These are phyloP conservation scores for Zizania latifolia DNA, from an alignment of 176 grass and related monocot species.

Conservation along the genomic window DNA sequence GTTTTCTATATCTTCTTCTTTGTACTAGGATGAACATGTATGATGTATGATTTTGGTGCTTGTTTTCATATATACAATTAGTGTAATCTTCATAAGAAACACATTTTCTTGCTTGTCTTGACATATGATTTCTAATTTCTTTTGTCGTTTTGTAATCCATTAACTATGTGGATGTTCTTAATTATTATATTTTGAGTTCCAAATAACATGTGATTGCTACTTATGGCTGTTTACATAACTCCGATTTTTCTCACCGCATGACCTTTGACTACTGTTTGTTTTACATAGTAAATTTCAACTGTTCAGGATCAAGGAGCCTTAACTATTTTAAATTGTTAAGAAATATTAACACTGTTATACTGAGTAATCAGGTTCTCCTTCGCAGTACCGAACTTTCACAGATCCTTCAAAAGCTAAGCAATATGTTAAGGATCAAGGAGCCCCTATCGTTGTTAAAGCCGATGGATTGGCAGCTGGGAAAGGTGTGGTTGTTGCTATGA, in stretches of 20 bases:
- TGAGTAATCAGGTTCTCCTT: neutral
- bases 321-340: neutral
- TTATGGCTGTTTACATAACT: neutral
- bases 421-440: conserved; percentile 53
- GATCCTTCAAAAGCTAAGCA: conserved; percentile 49
- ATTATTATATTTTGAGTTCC: neutral
- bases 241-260: neutral
- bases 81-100: neutral
- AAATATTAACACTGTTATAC: neutral
- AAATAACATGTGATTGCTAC: neutral
- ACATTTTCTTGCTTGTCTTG: neutral
- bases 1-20: neutral
- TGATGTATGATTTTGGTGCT: neutral
- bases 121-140: neutral
- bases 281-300: neutral
- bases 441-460: conserved; percentile 75
- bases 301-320: neutral
- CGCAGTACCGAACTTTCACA: conserved; percentile 54
- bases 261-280: neutral
- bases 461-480: conserved; percentile 78
- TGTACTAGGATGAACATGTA: neutral
- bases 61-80: neutral
- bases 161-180: neutral
- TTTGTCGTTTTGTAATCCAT: neutral
- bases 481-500: conserved; percentile 69